phyloP scores from a whole-genome alignment of 192 early-diverging fungal genomes.

The Gamsiella multidivaricata region DNA sequence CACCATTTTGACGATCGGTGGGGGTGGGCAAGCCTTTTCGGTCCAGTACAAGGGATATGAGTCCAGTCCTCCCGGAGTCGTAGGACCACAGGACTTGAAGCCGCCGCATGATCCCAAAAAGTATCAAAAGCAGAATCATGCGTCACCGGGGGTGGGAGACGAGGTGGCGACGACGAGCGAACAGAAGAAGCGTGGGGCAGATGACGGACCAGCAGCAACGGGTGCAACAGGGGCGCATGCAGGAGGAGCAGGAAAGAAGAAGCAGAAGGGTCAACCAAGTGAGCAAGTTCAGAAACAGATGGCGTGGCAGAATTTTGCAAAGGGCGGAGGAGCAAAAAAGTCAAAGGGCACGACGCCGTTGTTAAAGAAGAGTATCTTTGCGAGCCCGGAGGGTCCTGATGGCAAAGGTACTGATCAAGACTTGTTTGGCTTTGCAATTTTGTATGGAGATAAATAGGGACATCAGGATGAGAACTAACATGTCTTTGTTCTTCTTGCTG shows the following conservation, averaged over 20 bases:
- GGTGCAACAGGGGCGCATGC: conserved; percentile 11
- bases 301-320: conserved; percentile 81
- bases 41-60: conserved; percentile 74
- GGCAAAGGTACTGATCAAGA: conserved; percentile 70
- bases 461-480: not conserved
- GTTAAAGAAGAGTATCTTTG: conserved; percentile 81
- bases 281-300: conserved; percentile 79
- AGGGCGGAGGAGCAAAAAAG: conserved; percentile 67
- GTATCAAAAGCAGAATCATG: conserved; percentile 17
- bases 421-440: not conserved
- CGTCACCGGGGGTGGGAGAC: conserved; percentile 1
- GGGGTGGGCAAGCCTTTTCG: conserved; percentile 63
- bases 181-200: not conserved
- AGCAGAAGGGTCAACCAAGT: conserved; percentile 60
- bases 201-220: conserved; percentile 23
- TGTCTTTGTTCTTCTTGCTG: not conserved
- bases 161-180: not conserved
- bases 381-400: conserved; percentile 83
- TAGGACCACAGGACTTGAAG: conserved; percentile 61
- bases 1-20: conserved; percentile 63
- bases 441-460: not conserved
- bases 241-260: conserved; percentile 50
- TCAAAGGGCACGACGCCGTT: conserved; percentile 50
- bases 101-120: conserved; percentile 57
- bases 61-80: conserved; percentile 59